phyloP scores from a whole-genome alignment of 768 basidiomycete species.

The Leccinum broughii region DNA sequence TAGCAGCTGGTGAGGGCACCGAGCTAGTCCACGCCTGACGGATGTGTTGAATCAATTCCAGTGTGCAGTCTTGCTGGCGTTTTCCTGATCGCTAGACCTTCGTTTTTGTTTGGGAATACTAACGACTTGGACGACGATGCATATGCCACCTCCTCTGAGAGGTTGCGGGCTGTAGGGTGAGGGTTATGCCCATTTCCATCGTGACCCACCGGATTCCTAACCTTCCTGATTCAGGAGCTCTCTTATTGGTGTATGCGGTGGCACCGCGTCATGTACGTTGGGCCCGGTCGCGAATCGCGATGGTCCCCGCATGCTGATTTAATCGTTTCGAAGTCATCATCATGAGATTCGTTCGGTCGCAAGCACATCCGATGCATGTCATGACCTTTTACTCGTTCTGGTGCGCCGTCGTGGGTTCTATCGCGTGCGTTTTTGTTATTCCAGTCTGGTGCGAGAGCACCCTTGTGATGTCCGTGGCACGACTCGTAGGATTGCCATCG shows the following conservation, averaged over 20 bases:
- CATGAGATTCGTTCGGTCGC: conserved; percentile 69
- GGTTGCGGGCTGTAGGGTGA: conserved; percentile 63
- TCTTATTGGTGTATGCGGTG: conserved; percentile 60
- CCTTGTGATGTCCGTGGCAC: neutral
- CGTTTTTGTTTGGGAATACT: conserved; percentile 61
- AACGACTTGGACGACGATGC: neutral
- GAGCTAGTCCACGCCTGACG: neutral
- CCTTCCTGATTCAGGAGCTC: conserved; percentile 43
- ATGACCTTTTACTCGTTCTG: conserved; percentile 65
- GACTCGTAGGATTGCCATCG: conserved; percentile 15
- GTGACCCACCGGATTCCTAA: neutral
- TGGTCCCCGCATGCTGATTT: neutral
- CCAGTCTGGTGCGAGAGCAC: neutral
- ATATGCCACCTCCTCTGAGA: conserved; percentile 26
- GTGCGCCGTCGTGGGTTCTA: conserved; percentile 38
- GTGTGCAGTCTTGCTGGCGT: conserved; percentile 75
- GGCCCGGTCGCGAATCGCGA: neutral
- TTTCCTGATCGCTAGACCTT: conserved; percentile 77
- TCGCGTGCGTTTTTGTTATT: conserved; percentile 10
- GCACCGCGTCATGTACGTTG: conserved; percentile 69
- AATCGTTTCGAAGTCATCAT: conserved; percentile 38
- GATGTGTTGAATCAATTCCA: conserved; percentile 15
- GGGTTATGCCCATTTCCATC: neutral
- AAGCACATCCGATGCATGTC: conserved; percentile 73
- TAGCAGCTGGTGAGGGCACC: conserved; percentile 48